Conservation (phyloP, 2,329 filamentous ascomycete species). For the Nannizziopsis barbatae region DNA sequence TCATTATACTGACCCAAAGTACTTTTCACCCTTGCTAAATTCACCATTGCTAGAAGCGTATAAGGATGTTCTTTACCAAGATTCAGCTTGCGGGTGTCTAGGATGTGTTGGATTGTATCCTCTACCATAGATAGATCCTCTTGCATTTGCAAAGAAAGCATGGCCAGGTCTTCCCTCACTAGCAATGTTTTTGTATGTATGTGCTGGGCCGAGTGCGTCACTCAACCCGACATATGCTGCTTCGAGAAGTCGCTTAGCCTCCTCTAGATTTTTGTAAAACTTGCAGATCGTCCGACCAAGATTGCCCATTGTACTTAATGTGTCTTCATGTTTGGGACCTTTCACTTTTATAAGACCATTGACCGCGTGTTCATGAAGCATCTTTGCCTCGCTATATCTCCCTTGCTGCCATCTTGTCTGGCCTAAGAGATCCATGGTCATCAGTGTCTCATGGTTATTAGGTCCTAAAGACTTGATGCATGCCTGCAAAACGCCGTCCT, state of each 20-base stretch:
- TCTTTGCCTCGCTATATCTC: background rate
- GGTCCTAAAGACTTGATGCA: slow-evolving; percentile 15
- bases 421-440: slow-evolving; percentile 24
- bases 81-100: slow-evolving; percentile 15
- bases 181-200: slow-evolving; percentile 18
- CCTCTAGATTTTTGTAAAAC: slow-evolving; percentile 8
- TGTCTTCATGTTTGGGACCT: slow-evolving; percentile 28
- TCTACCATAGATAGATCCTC: slow-evolving; percentile 1
- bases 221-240: slow-evolving; percentile 16
- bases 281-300: slow-evolving; percentile 14
- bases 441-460: slow-evolving; percentile 22
- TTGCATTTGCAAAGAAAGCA: slow-evolving; percentile 6
- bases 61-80: slow-evolving; percentile 29
- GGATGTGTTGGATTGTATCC: slow-evolving; percentile 13
- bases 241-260: slow-evolving; percentile 17
- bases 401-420: slow-evolving; percentile 2
- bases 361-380: background rate
- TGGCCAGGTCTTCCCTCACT: slow-evolving; percentile 18
- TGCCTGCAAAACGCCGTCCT: slow-evolving; percentile 14
- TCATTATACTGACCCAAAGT: slow-evolving; percentile 20
- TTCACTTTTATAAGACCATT: slow-evolving; percentile 14
- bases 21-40: slow-evolving; percentile 24
- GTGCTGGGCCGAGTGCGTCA: slow-evolving; percentile 17
- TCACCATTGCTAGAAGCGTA: slow-evolving; percentile 25
- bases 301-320: slow-evolving; percentile 26